Evolutionary conservation across 2,329 filamentous ascomycete genomes (phyloP), one percentile per base, ranked within the genome.

Genomic region (Pleurostoma richardsiae): DNA sequence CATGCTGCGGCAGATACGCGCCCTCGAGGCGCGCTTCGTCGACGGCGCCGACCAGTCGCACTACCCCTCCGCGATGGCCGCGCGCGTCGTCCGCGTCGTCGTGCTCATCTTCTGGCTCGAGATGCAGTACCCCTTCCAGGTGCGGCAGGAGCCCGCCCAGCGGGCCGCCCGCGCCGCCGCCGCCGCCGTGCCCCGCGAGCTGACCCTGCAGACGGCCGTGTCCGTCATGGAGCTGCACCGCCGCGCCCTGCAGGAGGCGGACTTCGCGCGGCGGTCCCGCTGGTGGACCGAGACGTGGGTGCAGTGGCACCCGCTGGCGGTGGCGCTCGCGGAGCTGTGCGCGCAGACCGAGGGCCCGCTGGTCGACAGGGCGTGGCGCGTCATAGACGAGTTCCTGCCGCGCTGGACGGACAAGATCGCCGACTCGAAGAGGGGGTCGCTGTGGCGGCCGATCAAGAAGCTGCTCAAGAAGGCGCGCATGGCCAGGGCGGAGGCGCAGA

Each of bases 361-460:
- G 30, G 74, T 70, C 11, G 67, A 73, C 4, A 65, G 70, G 43
- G 74, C 77, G 1, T 81, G 77, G 77, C 53, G 47, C 11, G 62
- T 72, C 26, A 63, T 80, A 28, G 73, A 80, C 6, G 54, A 55
- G 26, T 67, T 68, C 4, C 74, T 74, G 54, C 64, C 67, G 3
- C 53, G 60, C 2, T 77, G 71, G 56, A 65, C 64, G 39, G 61
- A 65, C 10, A 59, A 62, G 44, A 70, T 80, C 43, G 77, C 77
- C 4, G 77, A 80, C 50, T 67, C 68, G 5, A 65, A 67, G 42
- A 65, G 66, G 29, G 77, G 77, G 2, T 69, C 71, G 45, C 65
- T 80, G 6, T 80, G 77, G 77, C 64, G 70, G 38, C 77, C 77
- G 2, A 70, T 80, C 29, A 71, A 70, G 54, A 79, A 77, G 56